Evolutionary conservation across 176 grass and related monocot species (phyloP), one percentile per base, ranked within the genome.

Genomic region (Pontederia paniculata): DNA sequence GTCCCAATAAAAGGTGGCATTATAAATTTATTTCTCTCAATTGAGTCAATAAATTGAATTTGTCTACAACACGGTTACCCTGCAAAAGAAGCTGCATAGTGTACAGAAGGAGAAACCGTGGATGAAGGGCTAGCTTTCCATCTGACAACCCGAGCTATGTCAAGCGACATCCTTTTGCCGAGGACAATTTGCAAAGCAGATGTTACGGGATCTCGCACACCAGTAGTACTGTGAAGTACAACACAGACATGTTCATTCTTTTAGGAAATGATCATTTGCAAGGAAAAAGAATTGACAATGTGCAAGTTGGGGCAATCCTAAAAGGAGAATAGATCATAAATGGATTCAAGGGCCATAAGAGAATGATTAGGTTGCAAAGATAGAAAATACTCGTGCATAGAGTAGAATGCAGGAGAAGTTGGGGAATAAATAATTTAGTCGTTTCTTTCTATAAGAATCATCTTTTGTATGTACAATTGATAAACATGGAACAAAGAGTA

Each of bases 131-230:
- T 96, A 73, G 70, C 81, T 74, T 86, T 96, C 91, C 91, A 96
- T 73, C 85, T 78, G 47, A 89, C 86, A 17, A 96, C 91, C 74
- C 83, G 91, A 74, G 91, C 91, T 81, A 96, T 76, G 77, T 96
- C 91, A 68, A 96, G 91, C 48, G 78, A 46, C 17, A 96, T 76
- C 61, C 60, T 86, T 76, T 77, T 96, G 45, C 86, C 91, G 52
- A 89, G 68, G 74, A 96, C 78, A 69, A 96, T 96, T 58, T 83
- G 76, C 77, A 96, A 70, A 64, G 91, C 82, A 60, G 91, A 96
- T 66, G 82, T 89, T 44, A 89, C 82, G 85, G 91, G 79, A 70
- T 96, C 85, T 71, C 91, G 72, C 49, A 70, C 73, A 55, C 91
- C 91, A 74, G 85, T 96, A 65, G 91, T 86, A 55, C 91, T 96